Conservation (phyloP, 2,329 filamentous ascomycete species). For the Akanthomyces lecanii region DNA sequence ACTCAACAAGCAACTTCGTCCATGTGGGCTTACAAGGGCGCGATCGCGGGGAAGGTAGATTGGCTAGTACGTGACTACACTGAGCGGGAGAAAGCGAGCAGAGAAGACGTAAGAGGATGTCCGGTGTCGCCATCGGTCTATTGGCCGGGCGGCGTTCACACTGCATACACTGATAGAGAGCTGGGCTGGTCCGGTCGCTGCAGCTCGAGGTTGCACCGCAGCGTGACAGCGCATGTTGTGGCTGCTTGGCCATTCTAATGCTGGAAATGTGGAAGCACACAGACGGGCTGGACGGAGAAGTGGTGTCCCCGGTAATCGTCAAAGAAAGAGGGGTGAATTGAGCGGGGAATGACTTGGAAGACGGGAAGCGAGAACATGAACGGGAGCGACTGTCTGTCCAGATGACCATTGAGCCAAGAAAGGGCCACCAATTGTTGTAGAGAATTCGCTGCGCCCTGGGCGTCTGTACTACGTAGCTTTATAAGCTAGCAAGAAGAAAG, state of each 20-base stretch:
- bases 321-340: neutral
- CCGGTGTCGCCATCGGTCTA: neutral
- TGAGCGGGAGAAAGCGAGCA: neutral
- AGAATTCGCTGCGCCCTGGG: neutral
- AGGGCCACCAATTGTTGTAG: neutral
- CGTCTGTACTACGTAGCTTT: neutral
- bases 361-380: neutral
- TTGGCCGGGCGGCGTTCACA: neutral
- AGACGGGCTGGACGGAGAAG: neutral
- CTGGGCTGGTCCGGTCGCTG: neutral
- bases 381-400: neutral
- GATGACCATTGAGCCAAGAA: neutral
- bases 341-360: neutral
- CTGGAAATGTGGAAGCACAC: neutral
- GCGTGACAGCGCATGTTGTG: conserved; percentile 10
- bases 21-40: too few relatives aligned
- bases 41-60: neutral
- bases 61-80: neutral
- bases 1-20: too few relatives aligned
- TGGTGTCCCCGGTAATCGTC: neutral
- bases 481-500: neutral
- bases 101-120: neutral
- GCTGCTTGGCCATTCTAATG: conserved; percentile 3
- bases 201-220: conserved; percentile 4
- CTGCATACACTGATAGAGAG: neutral